These are phyloP conservation scores for Xenosphaeropsis pyriputrescens DNA, from an alignment of 2,329 filamentous ascomycete genomes.

Conservation along the genomic window DNA sequence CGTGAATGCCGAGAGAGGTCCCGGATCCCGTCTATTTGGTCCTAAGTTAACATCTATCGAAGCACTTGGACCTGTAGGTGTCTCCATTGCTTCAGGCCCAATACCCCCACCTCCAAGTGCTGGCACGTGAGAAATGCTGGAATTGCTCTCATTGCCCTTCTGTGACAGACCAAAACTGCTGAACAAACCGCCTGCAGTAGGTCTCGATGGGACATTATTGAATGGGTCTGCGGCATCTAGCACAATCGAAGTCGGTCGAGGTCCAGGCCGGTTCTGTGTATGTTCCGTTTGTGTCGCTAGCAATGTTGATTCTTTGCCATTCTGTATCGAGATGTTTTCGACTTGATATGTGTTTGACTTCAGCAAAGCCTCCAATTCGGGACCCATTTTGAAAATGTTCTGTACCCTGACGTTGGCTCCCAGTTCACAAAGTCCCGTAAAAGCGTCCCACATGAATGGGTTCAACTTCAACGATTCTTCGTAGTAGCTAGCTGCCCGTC, in stretches of 20 bases:
- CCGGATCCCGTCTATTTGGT: slow-evolving; percentile 14
- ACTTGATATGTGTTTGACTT: slow-evolving; percentile 10
- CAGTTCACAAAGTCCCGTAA: slow-evolving; percentile 76
- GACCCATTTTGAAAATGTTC: slow-evolving; percentile 72
- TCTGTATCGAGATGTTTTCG: background rate
- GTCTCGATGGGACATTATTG: slow-evolving; percentile 14
- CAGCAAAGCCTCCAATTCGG: slow-evolving; percentile 41
- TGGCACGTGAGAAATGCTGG: slow-evolving; percentile 18
- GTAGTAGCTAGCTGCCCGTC: slow-evolving; percentile 73
- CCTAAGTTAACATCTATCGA: slow-evolving; percentile 18
- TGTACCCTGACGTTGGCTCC: slow-evolving; percentile 66
- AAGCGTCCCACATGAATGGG: slow-evolving; percentile 97
- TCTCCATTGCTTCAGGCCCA: slow-evolving; percentile 45
- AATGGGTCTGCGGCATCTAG: slow-evolving; percentile 18
- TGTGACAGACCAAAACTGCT: slow-evolving; percentile 15
- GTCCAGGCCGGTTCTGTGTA: slow-evolving; percentile 11
- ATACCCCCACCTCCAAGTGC: slow-evolving; percentile 14
- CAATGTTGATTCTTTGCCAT: slow-evolving; percentile 4
- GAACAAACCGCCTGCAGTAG: slow-evolving; percentile 16
- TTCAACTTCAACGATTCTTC: slow-evolving; percentile 81
- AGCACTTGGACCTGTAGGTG: slow-evolving; percentile 36
- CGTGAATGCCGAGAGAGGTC: slow-evolving; percentile 12
- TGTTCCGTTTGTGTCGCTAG: slow-evolving; percentile 7
- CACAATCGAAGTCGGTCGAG: slow-evolving; percentile 9
- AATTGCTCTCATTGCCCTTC: slow-evolving; percentile 19